Evolutionary conservation across 495 filamentous ascomycete genomes (phyloP), one percentile per base, ranked within the genome.

Genomic region (Cairneyella variabilis): DNA sequence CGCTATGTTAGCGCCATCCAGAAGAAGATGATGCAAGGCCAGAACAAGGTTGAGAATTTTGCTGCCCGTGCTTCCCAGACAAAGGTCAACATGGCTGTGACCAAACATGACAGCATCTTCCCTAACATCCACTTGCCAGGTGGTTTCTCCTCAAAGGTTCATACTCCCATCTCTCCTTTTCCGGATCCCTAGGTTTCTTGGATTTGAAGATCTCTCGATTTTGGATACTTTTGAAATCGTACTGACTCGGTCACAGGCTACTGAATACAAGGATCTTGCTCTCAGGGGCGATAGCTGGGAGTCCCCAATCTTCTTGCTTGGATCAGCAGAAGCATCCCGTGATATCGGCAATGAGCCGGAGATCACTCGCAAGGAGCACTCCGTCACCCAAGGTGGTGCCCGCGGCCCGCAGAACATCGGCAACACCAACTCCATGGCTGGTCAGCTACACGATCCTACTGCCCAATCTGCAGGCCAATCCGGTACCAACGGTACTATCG

Each of bases 91-190:
- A 77, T 95, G 43, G 89, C 90, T 16, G 76, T 95, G 62, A 98
- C 93, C 18, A 79, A 91, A 67, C 77, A 96, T 49, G 90, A 95
- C 60, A 91, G 87, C 56, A 86, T 96, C 47, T 95, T 97, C 84
- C 84, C 86, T 45, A 77, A 89, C 62, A 83, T 98, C 68, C 79
- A 86, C 42, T 79, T 98, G 1, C 91, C 91, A 21, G 91, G 91
- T 48, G 91, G 91, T 53, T 91, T 96, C 67, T 90, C 87, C 50
- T 86, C 80, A 72, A 97, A 96, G 80, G 92, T 93, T n/a, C n/a
- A n/a, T n/a, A n/a, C n/a, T n/a, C n/a, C n/a, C n/a, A n/a, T n/a
- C n/a, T n/a, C n/a, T n/a, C n/a, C n/a, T n/a, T n/a, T n/a, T n/a
- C n/a, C n/a, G n/a, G n/a, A n/a, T n/a, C n/a, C n/a, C n/a, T n/a